A percentile compares a stretch with the other conserved stretches of the same genome.
phyloP scores from a whole-genome alignment of 257 asterid species.

The Solanum megistacrolobum region DNA sequence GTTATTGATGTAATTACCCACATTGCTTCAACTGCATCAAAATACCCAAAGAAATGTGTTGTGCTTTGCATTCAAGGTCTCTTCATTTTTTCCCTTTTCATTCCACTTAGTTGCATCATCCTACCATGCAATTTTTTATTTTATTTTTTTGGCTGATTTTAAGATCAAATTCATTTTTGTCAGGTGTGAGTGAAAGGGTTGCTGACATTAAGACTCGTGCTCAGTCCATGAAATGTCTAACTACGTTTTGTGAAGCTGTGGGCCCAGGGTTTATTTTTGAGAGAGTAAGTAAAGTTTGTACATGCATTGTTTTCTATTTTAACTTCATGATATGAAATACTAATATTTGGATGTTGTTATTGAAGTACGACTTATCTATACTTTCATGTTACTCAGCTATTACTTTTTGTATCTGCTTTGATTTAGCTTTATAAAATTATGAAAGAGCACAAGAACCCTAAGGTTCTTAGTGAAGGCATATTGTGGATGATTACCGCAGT shows the following conservation, averaged over 20 bases:
- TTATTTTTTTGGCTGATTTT: neutral
- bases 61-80: conserved; percentile 82
- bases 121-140: neutral
- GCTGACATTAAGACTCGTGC: conserved; percentile 97
- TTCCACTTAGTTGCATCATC: neutral
- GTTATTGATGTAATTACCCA: conserved; percentile 61
- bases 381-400: neutral
- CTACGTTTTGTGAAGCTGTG: conserved; percentile 91
- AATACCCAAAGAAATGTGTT: conserved; percentile 86
- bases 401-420: conserved; percentile 1
- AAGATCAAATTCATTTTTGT: conserved; percentile 9
- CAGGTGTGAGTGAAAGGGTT: conserved; percentile 90
- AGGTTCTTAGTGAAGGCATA: conserved; percentile 96
- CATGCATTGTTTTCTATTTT: neutral
- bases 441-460: conserved; percentile 99
- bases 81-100: neutral
- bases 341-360: neutral
- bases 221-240: conserved; percentile 90
- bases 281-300: conserved; percentile 47
- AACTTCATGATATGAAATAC: neutral
- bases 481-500: conserved; percentile 91
- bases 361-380: neutral
- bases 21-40: conserved; percentile 73
- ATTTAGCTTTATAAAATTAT: conserved; percentile 76
- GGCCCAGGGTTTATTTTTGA: conserved; percentile 95